Conservation (phyloP, 2,329 filamentous ascomycete genomes). For the Dactylellina drechsleri region DNA sequence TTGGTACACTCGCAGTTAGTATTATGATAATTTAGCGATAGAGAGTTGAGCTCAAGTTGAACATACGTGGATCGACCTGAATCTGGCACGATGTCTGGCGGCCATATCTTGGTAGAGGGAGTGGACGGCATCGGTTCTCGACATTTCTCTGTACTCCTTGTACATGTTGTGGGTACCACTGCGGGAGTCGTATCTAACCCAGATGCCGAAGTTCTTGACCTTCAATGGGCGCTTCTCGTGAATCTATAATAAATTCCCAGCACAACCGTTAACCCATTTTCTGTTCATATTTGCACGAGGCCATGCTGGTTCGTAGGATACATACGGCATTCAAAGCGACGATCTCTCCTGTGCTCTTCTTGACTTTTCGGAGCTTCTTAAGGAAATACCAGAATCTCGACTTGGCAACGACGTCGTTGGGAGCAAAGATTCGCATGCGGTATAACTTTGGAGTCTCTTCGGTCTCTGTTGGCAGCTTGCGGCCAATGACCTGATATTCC, state of each 20-base stretch:
- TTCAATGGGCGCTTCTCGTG: slow-evolving; percentile 98
- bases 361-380: slow-evolving; percentile 98
- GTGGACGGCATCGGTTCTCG: slow-evolving; percentile 92
- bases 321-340: slow-evolving; percentile 94
- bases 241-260: slow-evolving; percentile 70
- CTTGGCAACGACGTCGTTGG: slow-evolving; percentile 98
- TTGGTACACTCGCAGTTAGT: slow-evolving; percentile 20
- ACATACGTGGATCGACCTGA: slow-evolving; percentile 98
- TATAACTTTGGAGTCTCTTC: slow-evolving; percentile 98
- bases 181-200: slow-evolving; percentile 99
- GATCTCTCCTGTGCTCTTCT: slow-evolving; percentile 99
- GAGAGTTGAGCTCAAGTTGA: slow-evolving; percentile 7
- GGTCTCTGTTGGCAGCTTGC: slow-evolving; percentile 96
- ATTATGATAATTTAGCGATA: neutral
- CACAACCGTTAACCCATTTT: slow-evolving; percentile 26
- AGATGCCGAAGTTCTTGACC: slow-evolving; percentile 99
- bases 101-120: slow-evolving; percentile 99
- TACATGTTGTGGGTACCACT: slow-evolving; percentile 99
- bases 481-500: slow-evolving; percentile 99
- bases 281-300: neutral
- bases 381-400: slow-evolving; percentile 99
- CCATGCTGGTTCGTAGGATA: slow-evolving; percentile 56
- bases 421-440: slow-evolving; percentile 99
- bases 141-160: slow-evolving; percentile 99
- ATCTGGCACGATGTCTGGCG: slow-evolving; percentile 95